phyloP scores from a whole-genome alignment of 805 yeast species.

The Priceomyces haplophilus region DNA sequence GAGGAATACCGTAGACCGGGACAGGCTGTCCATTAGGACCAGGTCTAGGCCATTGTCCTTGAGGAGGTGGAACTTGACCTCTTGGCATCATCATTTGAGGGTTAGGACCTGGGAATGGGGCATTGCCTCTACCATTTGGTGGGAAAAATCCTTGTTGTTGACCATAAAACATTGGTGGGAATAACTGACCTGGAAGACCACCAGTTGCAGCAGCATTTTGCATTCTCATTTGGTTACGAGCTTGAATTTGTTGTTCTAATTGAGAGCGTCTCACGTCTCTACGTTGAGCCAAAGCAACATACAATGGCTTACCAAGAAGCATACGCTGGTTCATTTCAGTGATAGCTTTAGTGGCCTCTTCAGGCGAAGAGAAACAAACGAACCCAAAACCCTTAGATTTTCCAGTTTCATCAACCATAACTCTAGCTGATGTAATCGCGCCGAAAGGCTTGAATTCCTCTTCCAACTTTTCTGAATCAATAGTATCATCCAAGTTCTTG shows the following conservation, averaged over 20 bases:
- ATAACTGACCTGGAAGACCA: conserved; percentile 83
- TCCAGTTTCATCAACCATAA: conserved; percentile 92
- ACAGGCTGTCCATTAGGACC: conserved; percentile 85
- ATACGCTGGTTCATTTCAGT: conserved; percentile 97
- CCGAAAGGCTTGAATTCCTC: conserved; percentile 95
- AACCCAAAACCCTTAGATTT: conserved; percentile 98
- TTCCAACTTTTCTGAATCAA: conserved; percentile 86
- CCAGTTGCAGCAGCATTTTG: conserved; percentile 93
- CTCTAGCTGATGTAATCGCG: conserved; percentile 91
- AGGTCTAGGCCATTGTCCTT: conserved; percentile 68
- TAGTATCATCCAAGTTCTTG: conserved; percentile 91
- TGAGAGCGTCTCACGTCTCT: conserved; percentile 97
- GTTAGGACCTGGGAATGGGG: conserved; percentile 74
- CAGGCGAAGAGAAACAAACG: conserved; percentile 96
- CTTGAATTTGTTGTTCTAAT: conserved; percentile 95
- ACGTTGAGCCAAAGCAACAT: conserved; percentile 98
- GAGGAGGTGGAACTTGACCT: conserved; percentile 65
- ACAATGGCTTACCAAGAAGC: conserved; percentile 92
- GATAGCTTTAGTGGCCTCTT: conserved; percentile 98
- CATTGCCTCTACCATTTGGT: conserved; percentile 75
- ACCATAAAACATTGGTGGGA: conserved; percentile 81
- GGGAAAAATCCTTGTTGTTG: conserved; percentile 84
- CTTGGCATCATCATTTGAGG: conserved; percentile 75
- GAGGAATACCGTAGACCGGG: conserved; percentile 83
- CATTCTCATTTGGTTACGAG: conserved; percentile 96